Evolutionary conservation across 164 flowering plant genomes (phyloP).

Genomic region (Protea cynaroides): DNA sequence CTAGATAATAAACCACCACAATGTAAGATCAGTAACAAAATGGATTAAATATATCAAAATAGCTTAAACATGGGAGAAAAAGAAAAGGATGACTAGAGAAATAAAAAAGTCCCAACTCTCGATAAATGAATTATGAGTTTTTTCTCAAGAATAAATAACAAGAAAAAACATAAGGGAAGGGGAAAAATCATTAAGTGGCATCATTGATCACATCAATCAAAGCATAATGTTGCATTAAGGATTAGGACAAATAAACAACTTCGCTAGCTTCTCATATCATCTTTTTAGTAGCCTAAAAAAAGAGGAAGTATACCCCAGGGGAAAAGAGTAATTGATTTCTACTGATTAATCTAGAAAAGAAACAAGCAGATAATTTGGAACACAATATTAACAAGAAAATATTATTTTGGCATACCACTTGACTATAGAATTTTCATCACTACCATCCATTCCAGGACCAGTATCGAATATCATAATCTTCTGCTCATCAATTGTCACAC

Average conservation of each 20-base stretch:
- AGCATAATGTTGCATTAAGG: background rate
- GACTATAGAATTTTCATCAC: constrained; percentile 51
- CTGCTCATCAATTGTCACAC: constrained; percentile 39
- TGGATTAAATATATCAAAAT: background rate
- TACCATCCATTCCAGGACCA: constrained; percentile 88
- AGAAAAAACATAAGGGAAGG: too few relatives aligned
- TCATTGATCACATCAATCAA: background rate
- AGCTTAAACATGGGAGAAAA: background rate
- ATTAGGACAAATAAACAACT: background rate
- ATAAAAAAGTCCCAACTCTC: too few relatives aligned
- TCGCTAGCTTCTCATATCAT: background rate
- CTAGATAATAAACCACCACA: constrained; percentile 21
- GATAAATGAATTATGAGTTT: background rate
- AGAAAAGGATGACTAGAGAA: background rate
- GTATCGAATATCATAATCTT: constrained; percentile 54
- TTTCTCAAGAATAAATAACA: too few relatives aligned
- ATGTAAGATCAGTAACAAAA: background rate
- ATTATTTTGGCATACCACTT: constrained; percentile 48
- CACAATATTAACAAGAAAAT: background rate
- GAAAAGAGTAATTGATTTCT: too few relatives aligned
- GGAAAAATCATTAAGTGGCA: too few relatives aligned
- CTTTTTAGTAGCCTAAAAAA: background rate
- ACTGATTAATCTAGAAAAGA: too few relatives aligned
- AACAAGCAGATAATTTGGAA: background rate
- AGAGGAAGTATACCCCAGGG: background rate